Evolutionary conservation across 2,329 filamentous ascomycete species (phyloP).

Genomic region (Trichoderma harzianum): DNA sequence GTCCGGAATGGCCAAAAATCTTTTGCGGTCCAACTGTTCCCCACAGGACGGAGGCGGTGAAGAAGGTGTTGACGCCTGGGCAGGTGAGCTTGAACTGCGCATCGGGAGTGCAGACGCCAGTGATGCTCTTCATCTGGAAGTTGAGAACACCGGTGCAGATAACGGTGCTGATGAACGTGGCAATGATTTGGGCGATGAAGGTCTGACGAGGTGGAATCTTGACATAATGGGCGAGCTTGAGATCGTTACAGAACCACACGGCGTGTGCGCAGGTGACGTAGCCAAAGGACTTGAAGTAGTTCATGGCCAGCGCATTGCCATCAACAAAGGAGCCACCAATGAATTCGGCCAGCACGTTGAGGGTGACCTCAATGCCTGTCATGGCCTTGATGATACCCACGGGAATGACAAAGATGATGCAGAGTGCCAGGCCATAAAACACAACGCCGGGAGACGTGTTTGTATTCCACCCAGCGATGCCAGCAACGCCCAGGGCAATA

Average conservation of each 20-base stretch:
- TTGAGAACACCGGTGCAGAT: conserved; percentile 48
- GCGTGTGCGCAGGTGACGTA: conserved; percentile 50
- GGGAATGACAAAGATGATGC: conserved; percentile 49
- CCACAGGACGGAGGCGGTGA: conserved; percentile 55
- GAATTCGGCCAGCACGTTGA: conserved; percentile 53
- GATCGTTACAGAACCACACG: conserved; percentile 48
- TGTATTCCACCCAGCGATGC: conserved; percentile 47
- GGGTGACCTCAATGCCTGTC: conserved; percentile 49
- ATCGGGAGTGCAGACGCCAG: conserved; percentile 45
- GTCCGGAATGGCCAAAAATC: conserved; percentile 47
- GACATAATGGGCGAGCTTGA: conserved; percentile 53
- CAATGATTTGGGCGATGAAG: conserved; percentile 57
- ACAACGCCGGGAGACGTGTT: conserved; percentile 50
- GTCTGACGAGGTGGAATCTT: conserved; percentile 60
- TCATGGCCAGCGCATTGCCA: conserved; percentile 51
- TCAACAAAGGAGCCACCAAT: conserved; percentile 50
- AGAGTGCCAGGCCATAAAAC: conserved; percentile 49
- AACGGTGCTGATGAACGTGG: conserved; percentile 52
- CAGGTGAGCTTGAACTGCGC: conserved; percentile 50
- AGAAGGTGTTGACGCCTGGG: conserved; percentile 53
- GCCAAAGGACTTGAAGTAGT: conserved; percentile 53
- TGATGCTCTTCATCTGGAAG: conserved; percentile 49
- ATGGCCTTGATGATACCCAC: conserved; percentile 52
- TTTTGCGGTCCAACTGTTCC: conserved; percentile 51
- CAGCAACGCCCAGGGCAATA: conserved; percentile 45